A percentile compares a stretch with the other conserved stretches of the same genome.
phyloP scores from a whole-genome alignment of 805 yeast species.

The Spathaspora sp. region DNA sequence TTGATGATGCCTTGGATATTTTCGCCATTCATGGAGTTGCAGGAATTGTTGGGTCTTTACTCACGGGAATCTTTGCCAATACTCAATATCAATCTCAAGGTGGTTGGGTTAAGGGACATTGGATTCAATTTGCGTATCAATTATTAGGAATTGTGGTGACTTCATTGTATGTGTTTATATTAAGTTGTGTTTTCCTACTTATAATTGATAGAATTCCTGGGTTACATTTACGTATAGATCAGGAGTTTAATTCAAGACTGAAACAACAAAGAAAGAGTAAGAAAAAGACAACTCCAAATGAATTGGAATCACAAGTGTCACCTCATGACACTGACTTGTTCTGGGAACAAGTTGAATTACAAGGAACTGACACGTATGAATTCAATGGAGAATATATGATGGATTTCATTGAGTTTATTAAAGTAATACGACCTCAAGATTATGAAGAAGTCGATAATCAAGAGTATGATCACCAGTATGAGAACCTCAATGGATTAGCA shows the following conservation, averaged over 20 bases:
- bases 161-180: constrained; percentile 28
- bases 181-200: constrained; percentile 29
- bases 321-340: constrained; percentile 10
- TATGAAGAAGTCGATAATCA: constrained; percentile 15
- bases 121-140: constrained; percentile 41
- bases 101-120: constrained; percentile 39
- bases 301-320: constrained; percentile 13
- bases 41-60: constrained; percentile 36
- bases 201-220: constrained; percentile 39
- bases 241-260: constrained; percentile 29
- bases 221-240: constrained; percentile 38
- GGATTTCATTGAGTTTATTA: constrained; percentile 41
- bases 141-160: constrained; percentile 33
- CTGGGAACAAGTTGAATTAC: constrained; percentile 27
- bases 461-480: neutral
- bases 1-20: constrained; percentile 43
- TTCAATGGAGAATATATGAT: constrained; percentile 37
- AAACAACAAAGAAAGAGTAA: constrained; percentile 10
- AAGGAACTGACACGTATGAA: constrained; percentile 38
- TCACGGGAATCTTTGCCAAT: constrained; percentile 40
- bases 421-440: constrained; percentile 33
- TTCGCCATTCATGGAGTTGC: constrained; percentile 43
- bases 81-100: constrained; percentile 28
- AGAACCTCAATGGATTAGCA: neutral
- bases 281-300: constrained; percentile 1